Base-by-base conservation (phyloP, 352 stramenopile genomes). In the Pythium angustatum region DNA sequence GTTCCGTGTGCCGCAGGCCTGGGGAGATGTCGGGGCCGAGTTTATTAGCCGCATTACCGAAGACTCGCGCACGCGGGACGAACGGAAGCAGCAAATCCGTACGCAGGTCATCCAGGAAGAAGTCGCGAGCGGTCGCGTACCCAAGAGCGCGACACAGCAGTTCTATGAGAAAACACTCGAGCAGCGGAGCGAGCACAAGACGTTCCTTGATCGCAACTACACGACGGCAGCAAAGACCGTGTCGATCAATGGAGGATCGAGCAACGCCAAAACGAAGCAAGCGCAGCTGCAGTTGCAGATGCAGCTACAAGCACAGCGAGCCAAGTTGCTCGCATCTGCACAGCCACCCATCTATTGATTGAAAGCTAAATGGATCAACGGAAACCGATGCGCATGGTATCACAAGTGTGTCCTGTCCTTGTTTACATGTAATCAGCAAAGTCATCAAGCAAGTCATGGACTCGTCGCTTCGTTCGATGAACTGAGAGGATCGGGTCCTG, bases 181-280 rank as follows among this genome's bases (percentile, higher is more conserved):
- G 31, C 71, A 86, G 58, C 86, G 85, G 48, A 72, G 76, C 43
- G 75, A 70, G 12, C 71, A 83, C 38, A 75, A 72, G 56, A 79
- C 72, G 2, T 89, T 90, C 31, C 69, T 88, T 5, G 78, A 88
- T n/a, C 80, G 80, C 22, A 90, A 91, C 55, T 88, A 90, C 60
- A 58, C 58, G 2, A 21, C 49, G 3, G 27, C 33, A 21, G 7
- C 53, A 15, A 55, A 49, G 21, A 28, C 31, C 0, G 21, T 34
- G 9, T 28, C 19, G 9, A 44, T 3, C n/a, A 47, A 48, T 27
- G 19, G 7, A 7, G 61, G 9, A 4, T 41, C 66, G 4, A 82
- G 33, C 21, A 78, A 64, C n/a, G 75, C 77, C 0, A 89, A 88
- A 64, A 76, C 75, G n/a, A 89, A 81, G 44, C 81, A 81, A 53